Percentiles rank a stretch among this genome's conserved stretches.
These are phyloP conservation scores for Colletotrichum coccodes DNA, from an alignment of 2,329 filamentous ascomycete species.

Conservation along the genomic window DNA sequence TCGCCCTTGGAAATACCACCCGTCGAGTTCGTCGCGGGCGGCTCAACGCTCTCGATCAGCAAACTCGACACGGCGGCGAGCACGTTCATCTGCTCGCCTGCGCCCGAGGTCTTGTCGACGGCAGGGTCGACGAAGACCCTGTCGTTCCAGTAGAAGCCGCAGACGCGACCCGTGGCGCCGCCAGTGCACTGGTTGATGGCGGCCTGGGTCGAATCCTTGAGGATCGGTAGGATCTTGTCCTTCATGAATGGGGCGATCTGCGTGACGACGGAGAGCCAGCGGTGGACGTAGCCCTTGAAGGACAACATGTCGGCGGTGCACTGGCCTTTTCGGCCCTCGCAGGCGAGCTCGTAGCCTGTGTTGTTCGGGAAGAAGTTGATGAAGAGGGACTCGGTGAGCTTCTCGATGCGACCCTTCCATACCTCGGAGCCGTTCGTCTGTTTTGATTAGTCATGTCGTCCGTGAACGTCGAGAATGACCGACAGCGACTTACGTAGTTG, in stretches of 20 bases:
- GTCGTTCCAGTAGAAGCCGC: slow-evolving; percentile 71
- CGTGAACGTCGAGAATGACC: too few relatives aligned
- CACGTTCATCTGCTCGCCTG: slow-evolving; percentile 69
- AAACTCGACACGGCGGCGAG: slow-evolving; percentile 63
- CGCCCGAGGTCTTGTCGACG: slow-evolving; percentile 63
- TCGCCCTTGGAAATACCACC: slow-evolving; percentile 62
- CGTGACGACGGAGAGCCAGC: slow-evolving; percentile 71
- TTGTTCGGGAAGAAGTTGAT: slow-evolving; percentile 65
- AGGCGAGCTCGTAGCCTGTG: slow-evolving; percentile 74
- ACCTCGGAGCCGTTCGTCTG: slow-evolving; percentile 61
- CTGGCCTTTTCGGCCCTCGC: slow-evolving; percentile 62
- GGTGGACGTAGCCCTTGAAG: slow-evolving; percentile 77
- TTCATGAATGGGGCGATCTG: slow-evolving; percentile 71
- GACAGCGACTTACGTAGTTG: slow-evolving; percentile 60
- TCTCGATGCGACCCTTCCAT: slow-evolving; percentile 67
- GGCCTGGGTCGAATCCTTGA: slow-evolving; percentile 66
- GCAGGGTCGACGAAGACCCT: slow-evolving; percentile 56
- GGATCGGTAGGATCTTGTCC: slow-evolving; percentile 64
- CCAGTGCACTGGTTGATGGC: slow-evolving; percentile 72
- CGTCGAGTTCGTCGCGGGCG: slow-evolving; percentile 55
- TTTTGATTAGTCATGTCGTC: background rate
- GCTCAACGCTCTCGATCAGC: slow-evolving; percentile 52
- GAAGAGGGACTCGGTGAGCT: slow-evolving; percentile 61
- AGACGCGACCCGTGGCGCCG: slow-evolving; percentile 66
- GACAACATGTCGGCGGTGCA: slow-evolving; percentile 79